Evolutionary conservation across 768 basidiomycete genomes (phyloP).

Genomic region (Leccinum sublutescens): DNA sequence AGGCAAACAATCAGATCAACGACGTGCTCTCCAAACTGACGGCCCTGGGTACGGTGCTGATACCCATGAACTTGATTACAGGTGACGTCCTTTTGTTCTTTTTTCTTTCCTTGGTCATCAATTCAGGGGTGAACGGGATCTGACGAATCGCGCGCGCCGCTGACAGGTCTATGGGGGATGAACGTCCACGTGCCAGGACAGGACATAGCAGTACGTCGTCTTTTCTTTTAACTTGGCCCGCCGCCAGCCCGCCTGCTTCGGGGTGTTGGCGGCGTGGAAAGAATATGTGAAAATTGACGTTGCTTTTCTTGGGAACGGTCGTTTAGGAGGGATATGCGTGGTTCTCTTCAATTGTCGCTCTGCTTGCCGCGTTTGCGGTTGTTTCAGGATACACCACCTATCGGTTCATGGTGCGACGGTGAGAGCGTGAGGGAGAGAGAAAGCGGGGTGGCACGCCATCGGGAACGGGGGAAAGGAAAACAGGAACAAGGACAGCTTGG

Average conservation of each 20-base stretch:
- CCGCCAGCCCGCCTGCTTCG: not conserved
- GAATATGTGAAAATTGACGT: not conserved
- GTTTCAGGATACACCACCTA: slow-evolving; percentile 81
- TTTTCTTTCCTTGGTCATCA: not conserved
- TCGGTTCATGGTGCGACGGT: slow-evolving; percentile 62
- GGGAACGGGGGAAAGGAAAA: not conserved
- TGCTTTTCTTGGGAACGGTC: not conserved
- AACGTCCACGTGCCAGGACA: slow-evolving; percentile 97
- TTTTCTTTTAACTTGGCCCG: not conserved
- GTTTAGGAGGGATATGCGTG: slow-evolving; percentile 56
- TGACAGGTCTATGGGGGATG: slow-evolving; percentile 91
- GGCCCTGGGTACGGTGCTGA: slow-evolving; percentile 93
- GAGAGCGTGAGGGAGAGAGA: not conserved
- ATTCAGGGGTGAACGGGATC: not conserved
- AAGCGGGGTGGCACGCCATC: not conserved
- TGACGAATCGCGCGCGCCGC: not conserved
- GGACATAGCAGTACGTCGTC: slow-evolving; percentile 42
- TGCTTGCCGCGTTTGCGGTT: slow-evolving; percentile 75
- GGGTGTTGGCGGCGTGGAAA: not conserved
- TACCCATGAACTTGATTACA: slow-evolving; percentile 97
- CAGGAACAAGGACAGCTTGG: not conserved
- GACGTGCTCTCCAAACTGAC: slow-evolving; percentile 97
- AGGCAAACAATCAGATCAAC: slow-evolving; percentile 99
- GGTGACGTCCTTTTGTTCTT: slow-evolving; percentile 42
- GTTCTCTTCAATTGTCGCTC: slow-evolving; percentile 86